Evolutionary conservation across 2,329 filamentous ascomycete species (phyloP).

Genomic region (Colletotrichum musae): DNA sequence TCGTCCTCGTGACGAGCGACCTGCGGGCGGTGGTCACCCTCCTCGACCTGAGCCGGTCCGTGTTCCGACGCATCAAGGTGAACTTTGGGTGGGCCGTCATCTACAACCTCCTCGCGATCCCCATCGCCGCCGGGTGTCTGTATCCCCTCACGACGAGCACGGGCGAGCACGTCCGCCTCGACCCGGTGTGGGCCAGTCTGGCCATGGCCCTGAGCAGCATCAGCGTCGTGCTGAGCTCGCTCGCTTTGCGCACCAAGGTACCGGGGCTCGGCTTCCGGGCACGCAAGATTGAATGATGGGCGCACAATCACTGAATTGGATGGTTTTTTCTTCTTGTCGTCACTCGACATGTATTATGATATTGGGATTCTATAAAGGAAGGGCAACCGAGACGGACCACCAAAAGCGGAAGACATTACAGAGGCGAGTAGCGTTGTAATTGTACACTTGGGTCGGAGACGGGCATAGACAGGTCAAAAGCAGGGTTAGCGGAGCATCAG

Average conservation of each 20-base stretch:
- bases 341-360: neutral
- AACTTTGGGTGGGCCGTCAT: slow-evolving; percentile 90
- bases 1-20: slow-evolving; percentile 83
- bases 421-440: neutral
- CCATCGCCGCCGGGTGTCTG: slow-evolving; percentile 84
- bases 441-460: neutral
- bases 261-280: slow-evolving; percentile 61
- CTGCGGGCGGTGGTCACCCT: slow-evolving; percentile 80
- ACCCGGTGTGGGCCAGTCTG: slow-evolving; percentile 88
- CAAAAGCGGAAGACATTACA: neutral
- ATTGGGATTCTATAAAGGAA: neutral
- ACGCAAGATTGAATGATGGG: slow-evolving; percentile 44
- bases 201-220: slow-evolving; percentile 95
- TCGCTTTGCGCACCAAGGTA: slow-evolving; percentile 73
- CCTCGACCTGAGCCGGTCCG: slow-evolving; percentile 77
- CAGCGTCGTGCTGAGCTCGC: slow-evolving; percentile 87
- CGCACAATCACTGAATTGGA: neutral
- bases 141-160: slow-evolving; percentile 68
- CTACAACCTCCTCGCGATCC: slow-evolving; percentile 85
- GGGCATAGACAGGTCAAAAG: neutral
- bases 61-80: slow-evolving; percentile 84
- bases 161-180: slow-evolving; percentile 73
- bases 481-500: neutral
- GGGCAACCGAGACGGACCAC: neutral
- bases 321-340: neutral